Evolutionary conservation across 1,139 yeast species (phyloP).

Genomic region (Pneumocystis murina): DNA sequence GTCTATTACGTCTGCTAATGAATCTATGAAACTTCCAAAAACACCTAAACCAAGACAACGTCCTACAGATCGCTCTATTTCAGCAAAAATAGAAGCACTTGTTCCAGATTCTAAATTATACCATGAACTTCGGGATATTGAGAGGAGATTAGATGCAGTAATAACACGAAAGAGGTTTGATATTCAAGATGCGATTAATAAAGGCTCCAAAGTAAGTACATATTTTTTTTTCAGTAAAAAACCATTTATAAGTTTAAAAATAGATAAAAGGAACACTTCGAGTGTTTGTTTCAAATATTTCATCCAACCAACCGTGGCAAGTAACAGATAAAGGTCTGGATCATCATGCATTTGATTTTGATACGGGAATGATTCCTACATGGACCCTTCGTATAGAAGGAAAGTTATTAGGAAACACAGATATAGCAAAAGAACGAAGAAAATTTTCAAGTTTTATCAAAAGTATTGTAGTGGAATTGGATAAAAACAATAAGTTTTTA

Average conservation of each 20-base stretch:
- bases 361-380: conserved; percentile 29
- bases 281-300: conserved; percentile 66
- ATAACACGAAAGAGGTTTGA: conserved; percentile 74
- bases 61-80: conserved; percentile 1
- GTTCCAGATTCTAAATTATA: conserved; percentile 65
- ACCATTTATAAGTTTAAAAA: neutral
- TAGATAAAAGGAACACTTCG: conserved; percentile 42
- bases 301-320: conserved; percentile 91
- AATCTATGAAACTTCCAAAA: neutral
- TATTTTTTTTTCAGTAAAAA: conserved; percentile 8
- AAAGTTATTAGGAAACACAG: conserved; percentile 34
- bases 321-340: conserved; percentile 23
- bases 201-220: conserved; percentile 19
- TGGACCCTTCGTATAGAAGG: conserved; percentile 92
- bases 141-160: conserved; percentile 62
- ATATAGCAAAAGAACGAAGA: conserved; percentile 31
- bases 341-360: conserved; percentile 26
- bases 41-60: neutral
- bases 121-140: conserved; percentile 59
- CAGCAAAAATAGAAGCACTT: conserved; percentile 35
- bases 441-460: conserved; percentile 72
- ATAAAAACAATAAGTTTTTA: conserved; percentile 28
- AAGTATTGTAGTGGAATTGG: conserved; percentile 68
- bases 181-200: conserved; percentile 51
- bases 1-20: neutral